Evolutionary conservation across 2,329 filamentous ascomycete genomes (phyloP), one percentile per base, ranked within the genome.

Genomic region (Davidsoniella eucalypti): DNA sequence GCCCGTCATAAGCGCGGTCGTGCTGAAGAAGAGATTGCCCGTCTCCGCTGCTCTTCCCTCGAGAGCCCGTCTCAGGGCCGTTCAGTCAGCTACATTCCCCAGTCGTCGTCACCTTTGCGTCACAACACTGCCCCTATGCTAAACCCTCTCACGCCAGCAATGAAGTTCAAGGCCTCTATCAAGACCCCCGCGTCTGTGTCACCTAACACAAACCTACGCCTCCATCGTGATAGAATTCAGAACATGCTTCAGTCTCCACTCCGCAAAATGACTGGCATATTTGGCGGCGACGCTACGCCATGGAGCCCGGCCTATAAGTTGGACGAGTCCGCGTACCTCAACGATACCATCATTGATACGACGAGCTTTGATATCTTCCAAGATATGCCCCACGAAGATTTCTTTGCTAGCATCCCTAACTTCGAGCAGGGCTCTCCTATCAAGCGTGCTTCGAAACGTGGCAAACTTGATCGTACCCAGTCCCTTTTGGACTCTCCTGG

Each of bases 11-110:
- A 90, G 68, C 82, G 86, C 54, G 90, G 90, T 26, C 83, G 90
- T 54, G 92, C 92, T 14, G 92, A 96, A 64, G 88, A 93, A 59
- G 92, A 95, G 64, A 95, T 98, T 69, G 85, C 84, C 43, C 85
- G 90, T 39, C 82, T 96, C 49, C 83, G 92, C 56, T 85, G 84
- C 55, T 95, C 90, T 1, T 94, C 87, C 2, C 90, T 88, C 59
- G 88, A 94, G 59, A 96, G 88, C 60, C 92, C 92, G 4, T 84
- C 79, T 46, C 87, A 86, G 66, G 66, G 68, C 57, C 73, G 79
- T 40, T 72, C 75, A 10, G 69, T 68, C 51, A 67, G 71, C 54
- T 68, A 70, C 49, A 64, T 71, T 36, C 72, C 75, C 7, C 62
- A 68, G 16, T 82, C 80, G 2, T 87, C 83, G 2, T 87, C 84